Base-by-base conservation (phyloP, 1,284 basidiomycete genomes). In the Sporisorium sorghi region DNA sequence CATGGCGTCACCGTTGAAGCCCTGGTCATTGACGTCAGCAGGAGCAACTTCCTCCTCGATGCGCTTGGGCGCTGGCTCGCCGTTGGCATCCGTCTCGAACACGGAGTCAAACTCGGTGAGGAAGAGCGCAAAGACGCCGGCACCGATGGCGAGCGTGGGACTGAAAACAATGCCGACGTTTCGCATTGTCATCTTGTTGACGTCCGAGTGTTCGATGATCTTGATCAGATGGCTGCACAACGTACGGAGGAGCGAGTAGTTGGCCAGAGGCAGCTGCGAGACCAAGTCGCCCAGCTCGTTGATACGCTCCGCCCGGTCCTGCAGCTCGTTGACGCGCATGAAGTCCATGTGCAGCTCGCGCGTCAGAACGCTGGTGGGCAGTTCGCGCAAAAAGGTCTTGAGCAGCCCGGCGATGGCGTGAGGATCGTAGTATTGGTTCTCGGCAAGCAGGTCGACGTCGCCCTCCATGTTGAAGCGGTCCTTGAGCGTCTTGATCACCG, bases 181-280 rank as follows among this genome's bases (percentile, higher is more conserved):
- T 35, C 95, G 90, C 89, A 99, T 91, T 46, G 92, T 97, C 97
- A 99, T 99, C 88, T 97, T 99, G 89, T 98, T 98, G 65, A 91
- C 87, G 46, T 89, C 84, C 17, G 93, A 89, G 83, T 97, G 94
- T 85, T 94, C 91, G 48, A 97, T 94, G 79, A 99, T 93, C 58
- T 95, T 88, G 81, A 97, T 97, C 60, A 99, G 88, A 85, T 99
- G 95, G n/a, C 94, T 92, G 12, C 93, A 94, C 55, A 98, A 88
- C 8, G 94, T 93, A 21, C 96, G 91, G 53, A 99, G 89, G 28
- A 99, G 88, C 65, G 92, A 93, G 85, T 98, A 99, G 86, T 99
- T 98, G 74, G 92, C 90, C 26, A 95, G 86, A 2, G 96, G 97
- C 1, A 99, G 88, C 35, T 90, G 89, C 30, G 92, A 90, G 49